Base-by-base conservation (phyloP, 2,329 filamentous ascomycete genomes). In the Trichoderma sp. region DNA sequence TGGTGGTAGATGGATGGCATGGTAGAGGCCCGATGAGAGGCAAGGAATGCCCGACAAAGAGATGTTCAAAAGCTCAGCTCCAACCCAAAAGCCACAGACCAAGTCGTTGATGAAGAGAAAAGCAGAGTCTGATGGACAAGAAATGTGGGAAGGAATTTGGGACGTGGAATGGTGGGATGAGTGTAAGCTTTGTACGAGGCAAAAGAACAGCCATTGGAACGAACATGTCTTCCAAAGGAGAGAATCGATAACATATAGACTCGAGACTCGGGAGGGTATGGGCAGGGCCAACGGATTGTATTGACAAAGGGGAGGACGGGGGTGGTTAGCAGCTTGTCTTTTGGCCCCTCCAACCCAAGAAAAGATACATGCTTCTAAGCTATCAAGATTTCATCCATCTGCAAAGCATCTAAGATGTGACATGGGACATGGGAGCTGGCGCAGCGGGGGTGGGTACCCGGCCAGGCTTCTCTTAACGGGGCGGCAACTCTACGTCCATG, bases 61-160 rank as follows among this genome's bases (percentile, higher is more conserved):
- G 68, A 71, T 70, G 67, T 72, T 57, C 70, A 75, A 75, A 73
- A 78, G 75, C 78, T 79, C 64, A 67, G 40, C 55, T 67, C 55
- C 64, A 59, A 64, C 73, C 73, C 74, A 70, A 75, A 71, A 75
- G 61, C 55, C 64, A 67, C 64, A 58, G 74, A 70, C 76, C 72
- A 77, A 43, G 40, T 19, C 72, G 73, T 75, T 75, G 75, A 74
- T 21, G 75, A 74, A 72, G 76, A 70, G 74, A 68, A 57, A 60
- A 71, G 56, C 61, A 77, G 75, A 74, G 75, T 75, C 75, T 76
- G 75, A 74, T 76, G 76, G 75, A 78, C 76, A 76, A 81, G 79
- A 81, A 80, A 82, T 81, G 80, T 74, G 81, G 79, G 74, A 72
- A 81, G 80, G 80, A 81, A 81, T 82, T 81, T 77, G 76, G 77